Evolutionary conservation across 441 rosid genomes (phyloP), one percentile per base, ranked within the genome.

Genomic region (Aleurites moluccanus): DNA sequence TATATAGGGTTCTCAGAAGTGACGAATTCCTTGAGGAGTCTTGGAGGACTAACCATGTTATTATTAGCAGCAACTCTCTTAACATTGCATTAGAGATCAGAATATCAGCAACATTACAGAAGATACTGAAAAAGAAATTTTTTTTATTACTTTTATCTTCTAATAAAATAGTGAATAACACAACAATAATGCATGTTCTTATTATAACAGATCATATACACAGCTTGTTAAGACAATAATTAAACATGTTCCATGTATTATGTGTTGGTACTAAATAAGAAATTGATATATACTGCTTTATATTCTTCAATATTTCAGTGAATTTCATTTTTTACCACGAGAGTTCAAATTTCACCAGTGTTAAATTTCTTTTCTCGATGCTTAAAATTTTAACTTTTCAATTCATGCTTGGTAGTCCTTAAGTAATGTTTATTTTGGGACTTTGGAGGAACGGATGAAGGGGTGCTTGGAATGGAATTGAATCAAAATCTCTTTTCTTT

Each of bases 21-120:
- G 33, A 21, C 71, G 28, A 73, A 25, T 67, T 45, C 70, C 18
- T 75, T 59, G 53, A 79, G 38, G 42, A 66, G 53, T 14, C 70
- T 73, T 70, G 38, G 23, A 2, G 72, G 30, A 59, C n/a, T 67
- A n/a, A 27, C 42, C 45, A 14, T 38, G 38, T 45, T 55, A 47
- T 21, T 61, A 40, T 10, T 78, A 20, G 73, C 80, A 9, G 28
- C 60, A 10, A n/a, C 60, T 56, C 21, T 25, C 13, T 14, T 56
- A 7, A 56, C 60, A 56, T 56, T 56, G 11, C 60, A 10, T 21
- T 56, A 56, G 60, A 56, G 60, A 56, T 7, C 13, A n/a, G 60
- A 56, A 53, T 3, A 21, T 56, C 60, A 56, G 60, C 56, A 52
- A 38, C 40, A 38, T 38, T 38, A 20, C 56, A 52, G 56, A 52